phyloP scores from a whole-genome alignment of 768 basidiomycete genomes.

The Tylopilus cervinicoccineus region DNA sequence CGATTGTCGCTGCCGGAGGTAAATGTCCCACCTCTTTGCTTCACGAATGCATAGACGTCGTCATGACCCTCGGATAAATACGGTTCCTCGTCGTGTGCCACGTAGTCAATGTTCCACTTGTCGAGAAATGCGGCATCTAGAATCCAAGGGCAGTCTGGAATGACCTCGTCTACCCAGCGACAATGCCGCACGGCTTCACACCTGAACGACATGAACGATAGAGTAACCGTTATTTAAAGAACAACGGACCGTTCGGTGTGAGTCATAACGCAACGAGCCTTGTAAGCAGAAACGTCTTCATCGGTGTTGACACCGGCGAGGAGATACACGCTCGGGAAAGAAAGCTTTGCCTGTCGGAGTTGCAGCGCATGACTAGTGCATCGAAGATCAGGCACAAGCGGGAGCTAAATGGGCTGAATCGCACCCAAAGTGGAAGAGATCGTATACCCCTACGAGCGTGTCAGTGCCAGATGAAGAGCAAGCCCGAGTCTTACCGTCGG shows the following conservation, averaged over 20 bases:
- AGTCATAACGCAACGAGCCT: constrained; percentile 82
- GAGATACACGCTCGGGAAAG: constrained; percentile 87
- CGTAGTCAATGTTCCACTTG: constrained; percentile 89
- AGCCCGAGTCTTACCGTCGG: constrained; percentile 67
- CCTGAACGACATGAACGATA: constrained; percentile 34
- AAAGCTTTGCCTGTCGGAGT: constrained; percentile 92
- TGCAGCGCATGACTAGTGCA: constrained; percentile 81
- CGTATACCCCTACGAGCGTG: constrained; percentile 74
- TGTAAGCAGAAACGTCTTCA: constrained; percentile 72
- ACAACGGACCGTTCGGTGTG: constrained; percentile 71
- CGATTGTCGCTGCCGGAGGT: neutral
- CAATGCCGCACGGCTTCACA: constrained; percentile 94
- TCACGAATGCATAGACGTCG: constrained; percentile 83
- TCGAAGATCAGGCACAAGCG: constrained; percentile 4
- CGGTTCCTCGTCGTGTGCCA: constrained; percentile 93
- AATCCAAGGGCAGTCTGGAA: constrained; percentile 90
- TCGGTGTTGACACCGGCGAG: constrained; percentile 93
- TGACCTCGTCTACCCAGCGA: constrained; percentile 93
- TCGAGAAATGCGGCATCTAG: constrained; percentile 78
- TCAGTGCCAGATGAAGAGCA: neutral
- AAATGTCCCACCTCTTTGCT: constrained; percentile 63
- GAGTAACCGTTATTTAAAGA: neutral
- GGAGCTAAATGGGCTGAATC: constrained; percentile 17
- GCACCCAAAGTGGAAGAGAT: constrained; percentile 95
- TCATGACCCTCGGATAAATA: constrained; percentile 76